Evolutionary conservation across 2,329 filamentous ascomycete genomes (phyloP).

Genomic region (Periconia digitata): DNA sequence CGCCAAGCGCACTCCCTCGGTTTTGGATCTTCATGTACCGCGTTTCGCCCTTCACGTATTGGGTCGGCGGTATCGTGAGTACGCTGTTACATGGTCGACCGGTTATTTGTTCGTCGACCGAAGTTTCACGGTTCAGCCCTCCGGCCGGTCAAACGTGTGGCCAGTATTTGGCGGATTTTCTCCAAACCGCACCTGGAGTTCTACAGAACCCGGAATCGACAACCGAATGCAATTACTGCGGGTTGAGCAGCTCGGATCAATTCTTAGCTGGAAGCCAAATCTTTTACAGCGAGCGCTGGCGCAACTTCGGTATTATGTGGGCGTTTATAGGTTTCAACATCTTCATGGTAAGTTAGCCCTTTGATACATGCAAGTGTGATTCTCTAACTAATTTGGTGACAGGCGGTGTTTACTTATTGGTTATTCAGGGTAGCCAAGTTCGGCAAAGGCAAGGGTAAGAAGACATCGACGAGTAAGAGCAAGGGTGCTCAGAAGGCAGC

Average conservation of each 20-base stretch:
- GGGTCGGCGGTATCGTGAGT: slow-evolving; percentile 43
- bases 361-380: no score
- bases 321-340: slow-evolving; percentile 62
- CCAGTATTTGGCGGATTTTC: slow-evolving; percentile 48
- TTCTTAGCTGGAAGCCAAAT: slow-evolving; percentile 48
- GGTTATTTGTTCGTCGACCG: slow-evolving; percentile 51
- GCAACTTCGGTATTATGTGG: slow-evolving; percentile 71
- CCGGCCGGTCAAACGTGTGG: slow-evolving; percentile 43
- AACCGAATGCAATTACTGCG: slow-evolving; percentile 52
- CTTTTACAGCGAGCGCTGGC: slow-evolving; percentile 57
- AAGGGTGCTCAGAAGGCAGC: background rate
- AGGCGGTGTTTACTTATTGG: slow-evolving; percentile 63
- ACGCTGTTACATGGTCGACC: slow-evolving; percentile 45
- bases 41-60: slow-evolving; percentile 68
- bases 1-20: slow-evolving; percentile 59
- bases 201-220: slow-evolving; percentile 48
- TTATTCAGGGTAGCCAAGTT: slow-evolving; percentile 22
- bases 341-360: no score
- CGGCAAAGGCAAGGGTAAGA: slow-evolving; percentile 7
- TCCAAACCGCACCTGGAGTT: slow-evolving; percentile 39
- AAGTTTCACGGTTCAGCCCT: slow-evolving; percentile 44
- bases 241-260: slow-evolving; percentile 46
- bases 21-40: slow-evolving; percentile 84
- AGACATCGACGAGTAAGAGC: background rate
- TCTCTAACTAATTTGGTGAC: no score